Evolutionary conservation across 139 green algal species (phyloP).

Genomic region (Nannochloris sp.): DNA sequence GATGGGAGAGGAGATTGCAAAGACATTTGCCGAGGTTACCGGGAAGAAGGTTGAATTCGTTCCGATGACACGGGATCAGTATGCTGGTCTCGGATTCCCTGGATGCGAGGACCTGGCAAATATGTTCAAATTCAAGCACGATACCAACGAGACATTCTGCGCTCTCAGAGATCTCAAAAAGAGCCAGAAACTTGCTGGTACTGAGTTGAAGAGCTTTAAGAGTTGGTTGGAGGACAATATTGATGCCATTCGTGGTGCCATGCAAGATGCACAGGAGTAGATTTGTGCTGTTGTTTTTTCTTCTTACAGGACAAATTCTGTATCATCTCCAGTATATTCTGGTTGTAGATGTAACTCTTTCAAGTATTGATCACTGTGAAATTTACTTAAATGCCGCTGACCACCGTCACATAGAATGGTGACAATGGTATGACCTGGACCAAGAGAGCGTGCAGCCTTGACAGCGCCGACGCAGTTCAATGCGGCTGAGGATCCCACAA

Average conservation of each 20-base stretch:
- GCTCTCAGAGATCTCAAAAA: background rate
- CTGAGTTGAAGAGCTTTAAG: background rate
- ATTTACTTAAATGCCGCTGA: conserved; percentile 77
- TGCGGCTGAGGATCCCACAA: conserved; percentile 72
- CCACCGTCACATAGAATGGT: conserved; percentile 89
- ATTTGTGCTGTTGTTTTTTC: background rate
- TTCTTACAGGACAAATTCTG: conserved; percentile 27
- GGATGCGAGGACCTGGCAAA: background rate
- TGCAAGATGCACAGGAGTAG: background rate
- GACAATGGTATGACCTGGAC: conserved; percentile 77
- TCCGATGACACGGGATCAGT: background rate
- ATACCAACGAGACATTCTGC: background rate
- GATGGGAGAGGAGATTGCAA: background rate
- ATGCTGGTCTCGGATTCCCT: background rate
- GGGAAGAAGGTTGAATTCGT: background rate
- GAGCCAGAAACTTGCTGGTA: background rate
- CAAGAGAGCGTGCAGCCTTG: conserved; percentile 68
- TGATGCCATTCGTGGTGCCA: background rate
- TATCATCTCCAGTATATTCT: background rate
- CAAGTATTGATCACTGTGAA: conserved; percentile 77
- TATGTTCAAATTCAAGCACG: conserved; percentile 4
- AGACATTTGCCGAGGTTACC: background rate
- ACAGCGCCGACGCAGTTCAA: conserved; percentile 89
- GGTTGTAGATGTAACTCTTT: conserved; percentile 29
- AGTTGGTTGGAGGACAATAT: background rate